Percentiles rank a stretch among this genome's conserved stretches.
phyloP scores from a whole-genome alignment of 805 yeast species.

The Kuraishia cidri region DNA sequence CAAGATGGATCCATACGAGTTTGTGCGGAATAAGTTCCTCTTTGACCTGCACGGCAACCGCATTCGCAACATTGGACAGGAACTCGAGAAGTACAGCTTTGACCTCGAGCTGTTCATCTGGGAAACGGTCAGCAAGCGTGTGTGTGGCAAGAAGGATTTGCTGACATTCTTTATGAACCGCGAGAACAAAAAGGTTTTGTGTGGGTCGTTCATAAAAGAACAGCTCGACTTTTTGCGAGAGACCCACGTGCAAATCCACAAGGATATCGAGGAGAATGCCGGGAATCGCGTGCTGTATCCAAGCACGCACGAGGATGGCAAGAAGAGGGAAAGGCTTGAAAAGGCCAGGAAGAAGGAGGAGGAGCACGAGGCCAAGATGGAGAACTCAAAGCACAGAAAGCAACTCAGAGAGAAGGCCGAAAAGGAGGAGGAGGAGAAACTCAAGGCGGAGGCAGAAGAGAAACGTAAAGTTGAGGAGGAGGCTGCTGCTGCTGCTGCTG shows the following conservation, averaged over 20 bases:
- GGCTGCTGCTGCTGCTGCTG: no score
- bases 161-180: constrained; percentile 11
- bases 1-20: constrained; percentile 42
- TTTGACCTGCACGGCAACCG: constrained; percentile 16
- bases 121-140: constrained; percentile 21
- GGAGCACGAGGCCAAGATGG: no score
- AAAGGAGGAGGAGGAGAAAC: no score
- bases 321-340: no score
- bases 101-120: constrained; percentile 23
- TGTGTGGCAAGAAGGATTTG: constrained; percentile 17
- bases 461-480: no score
- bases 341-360: no score
- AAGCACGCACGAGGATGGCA: no score
- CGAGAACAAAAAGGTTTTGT: constrained; percentile 14
- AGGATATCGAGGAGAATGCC: constrained; percentile 1
- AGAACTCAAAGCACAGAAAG: no score
- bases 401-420: no score
- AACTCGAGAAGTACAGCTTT: constrained; percentile 19
- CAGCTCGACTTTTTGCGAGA: constrained; percentile 15
- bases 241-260: neutral
- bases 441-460: no score
- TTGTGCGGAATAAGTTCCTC: constrained; percentile 16
- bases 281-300: no score
- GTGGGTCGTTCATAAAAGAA: constrained; percentile 16
- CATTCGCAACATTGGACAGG: constrained; percentile 23